A percentile compares a stretch with the other conserved stretches of the same genome.
phyloP scores from a whole-genome alignment of 768 basidiomycete species.

The Suillus americanus region DNA sequence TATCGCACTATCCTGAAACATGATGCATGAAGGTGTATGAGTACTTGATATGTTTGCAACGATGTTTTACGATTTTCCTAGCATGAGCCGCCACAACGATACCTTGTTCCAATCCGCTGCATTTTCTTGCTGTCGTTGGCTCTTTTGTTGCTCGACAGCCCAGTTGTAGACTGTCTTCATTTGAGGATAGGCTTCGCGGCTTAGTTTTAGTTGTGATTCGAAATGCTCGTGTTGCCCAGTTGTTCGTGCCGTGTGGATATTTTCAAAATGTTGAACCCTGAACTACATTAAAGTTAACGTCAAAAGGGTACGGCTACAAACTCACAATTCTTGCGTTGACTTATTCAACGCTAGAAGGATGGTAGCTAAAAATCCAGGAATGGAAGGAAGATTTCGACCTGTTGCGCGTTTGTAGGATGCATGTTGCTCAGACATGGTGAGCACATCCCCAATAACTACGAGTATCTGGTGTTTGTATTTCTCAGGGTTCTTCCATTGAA shows the following conservation, averaged over 20 bases:
- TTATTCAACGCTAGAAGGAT: slow-evolving; percentile 28
- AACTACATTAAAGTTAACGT: not conserved
- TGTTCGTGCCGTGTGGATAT: slow-evolving; percentile 19
- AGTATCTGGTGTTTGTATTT: slow-evolving; percentile 23
- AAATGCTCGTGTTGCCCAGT: slow-evolving; percentile 21
- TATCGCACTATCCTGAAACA: not conserved
- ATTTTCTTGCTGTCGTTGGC: not conserved
- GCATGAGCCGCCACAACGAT: slow-evolving; percentile 21
- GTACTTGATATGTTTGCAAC: not conserved
- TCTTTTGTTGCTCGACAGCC: slow-evolving; percentile 18
- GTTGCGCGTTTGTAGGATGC: slow-evolving; percentile 28
- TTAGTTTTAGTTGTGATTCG: slow-evolving; percentile 20
- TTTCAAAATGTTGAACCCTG: slow-evolving; percentile 30
- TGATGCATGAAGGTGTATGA: not conserved
- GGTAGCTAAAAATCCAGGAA: slow-evolving; percentile 27
- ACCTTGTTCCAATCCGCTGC: slow-evolving; percentile 28
- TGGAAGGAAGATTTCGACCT: slow-evolving; percentile 27
- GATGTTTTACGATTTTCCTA: slow-evolving; percentile 19
- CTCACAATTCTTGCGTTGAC: slow-evolving; percentile 32
- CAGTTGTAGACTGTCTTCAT: slow-evolving; percentile 31
- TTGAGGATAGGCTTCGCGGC: slow-evolving; percentile 23
- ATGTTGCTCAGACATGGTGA: slow-evolving; percentile 28
- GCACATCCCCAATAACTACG: slow-evolving; percentile 29
- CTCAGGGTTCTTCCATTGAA: slow-evolving; percentile 26
- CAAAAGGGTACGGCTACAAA: not conserved